Evolutionary conservation across 2,329 filamentous ascomycete species (phyloP), one percentile per base, ranked within the genome.

Genomic region (Fusarium tuaranense): DNA sequence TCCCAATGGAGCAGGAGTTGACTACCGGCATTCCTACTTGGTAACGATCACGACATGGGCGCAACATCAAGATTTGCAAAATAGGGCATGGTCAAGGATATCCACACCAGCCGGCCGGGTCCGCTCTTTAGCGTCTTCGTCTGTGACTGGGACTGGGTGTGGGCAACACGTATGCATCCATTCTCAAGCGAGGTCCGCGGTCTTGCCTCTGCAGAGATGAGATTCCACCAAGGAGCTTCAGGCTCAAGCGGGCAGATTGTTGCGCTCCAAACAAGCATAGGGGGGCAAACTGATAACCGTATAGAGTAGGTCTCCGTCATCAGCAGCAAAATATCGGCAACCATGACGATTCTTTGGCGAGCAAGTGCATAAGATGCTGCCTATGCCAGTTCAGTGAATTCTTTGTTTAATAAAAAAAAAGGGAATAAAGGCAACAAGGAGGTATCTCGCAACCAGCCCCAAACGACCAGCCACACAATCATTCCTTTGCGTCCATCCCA

Each of bases 381-480:
- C 63, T 75, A 75, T 65, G 60, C 67, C 64, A 51, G 61, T 60
- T 70, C 58, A 39, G 60, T 63, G 18, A 60, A 68, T 34, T 73
- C 39, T 63, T 51, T 48, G 22, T 27, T 48, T n/a, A n/a, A n/a
- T n/a, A 44, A 48, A 48, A 70, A 51, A 32, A 60, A 30, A 48
- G 60, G 25, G 44, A 63, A 68, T 25, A 65, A 68, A 68, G 64
- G 65, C 65, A 75, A 67, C 62, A 25, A 62, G 48, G 69, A 75
- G 72, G 69, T 75, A 68, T 75, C 72, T 75, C 70, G 72, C 30
- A 73, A 70, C 65, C 57, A 65, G 67, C 61, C 61, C 57, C 66
- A 62, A 70, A 73, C 53, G 67, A 63, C 69, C 57, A 46, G 51
- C 69, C 58, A 73, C 63, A 64, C 41, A 65, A 53, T 55, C 48